Evolutionary conservation across 805 yeast genomes (phyloP).

Genomic region (Saccharomyces kudriavzevii): DNA sequence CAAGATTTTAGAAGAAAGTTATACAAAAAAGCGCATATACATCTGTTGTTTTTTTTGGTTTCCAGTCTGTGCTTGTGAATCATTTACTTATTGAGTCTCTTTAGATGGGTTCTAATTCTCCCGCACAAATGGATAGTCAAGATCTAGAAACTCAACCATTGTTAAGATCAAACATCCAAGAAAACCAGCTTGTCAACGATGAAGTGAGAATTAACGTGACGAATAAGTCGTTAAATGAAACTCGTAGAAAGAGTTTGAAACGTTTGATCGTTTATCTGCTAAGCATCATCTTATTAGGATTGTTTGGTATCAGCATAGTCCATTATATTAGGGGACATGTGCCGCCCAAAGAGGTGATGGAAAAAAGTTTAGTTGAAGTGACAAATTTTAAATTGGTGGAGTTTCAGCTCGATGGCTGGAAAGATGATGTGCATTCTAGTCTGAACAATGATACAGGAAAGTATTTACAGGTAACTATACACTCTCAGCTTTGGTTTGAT

Average conservation of each 20-base stretch:
- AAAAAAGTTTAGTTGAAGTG: conserved; percentile 10
- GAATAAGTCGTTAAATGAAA: not conserved
- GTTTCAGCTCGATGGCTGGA: conserved; percentile 27
- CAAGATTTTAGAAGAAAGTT: not conserved
- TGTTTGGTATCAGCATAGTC: not conserved
- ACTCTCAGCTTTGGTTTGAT: conserved; percentile 11
- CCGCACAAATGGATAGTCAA: conserved; percentile 1
- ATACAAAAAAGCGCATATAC: not conserved
- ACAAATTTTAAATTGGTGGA: conserved; percentile 17
- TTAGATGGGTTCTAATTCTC: not conserved
- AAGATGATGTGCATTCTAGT: conserved; percentile 5
- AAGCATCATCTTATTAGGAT: not conserved
- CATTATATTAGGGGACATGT: not conserved
- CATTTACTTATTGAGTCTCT: not conserved
- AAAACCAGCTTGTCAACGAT: not conserved
- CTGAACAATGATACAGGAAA: conserved; percentile 19
- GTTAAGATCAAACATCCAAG: conserved; percentile 1
- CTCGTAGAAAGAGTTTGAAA: not conserved
- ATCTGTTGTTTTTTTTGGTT: not conserved
- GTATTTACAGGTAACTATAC: conserved; percentile 13
- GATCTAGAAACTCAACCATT: conserved; percentile 19
- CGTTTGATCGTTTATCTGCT: not conserved
- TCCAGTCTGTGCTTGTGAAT: not conserved
- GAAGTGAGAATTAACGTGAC: not conserved
- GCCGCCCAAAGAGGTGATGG: conserved; percentile 15